These are phyloP conservation scores for Eucalyptus shirleyi DNA, from an alignment of 345 rosid species.

Conservation along the genomic window DNA sequence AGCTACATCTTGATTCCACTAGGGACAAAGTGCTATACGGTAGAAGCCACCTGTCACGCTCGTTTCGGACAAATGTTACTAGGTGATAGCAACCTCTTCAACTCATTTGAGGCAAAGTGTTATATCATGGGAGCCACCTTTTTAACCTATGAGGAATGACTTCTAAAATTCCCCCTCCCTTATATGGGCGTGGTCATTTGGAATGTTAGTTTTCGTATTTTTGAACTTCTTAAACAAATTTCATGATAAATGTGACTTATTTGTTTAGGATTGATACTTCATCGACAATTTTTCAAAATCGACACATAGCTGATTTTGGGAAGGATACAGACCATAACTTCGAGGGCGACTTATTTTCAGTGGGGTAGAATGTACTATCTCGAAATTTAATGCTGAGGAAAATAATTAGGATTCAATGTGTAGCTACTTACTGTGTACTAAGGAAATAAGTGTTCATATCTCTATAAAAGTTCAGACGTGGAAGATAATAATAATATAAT, in stretches of 20 bases:
- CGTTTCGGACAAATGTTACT: not conserved
- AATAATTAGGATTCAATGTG: not conserved
- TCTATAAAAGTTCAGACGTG: not conserved
- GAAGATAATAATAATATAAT: not conserved
- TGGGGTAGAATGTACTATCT: not conserved
- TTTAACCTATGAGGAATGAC: not conserved
- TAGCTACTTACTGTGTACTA: not conserved
- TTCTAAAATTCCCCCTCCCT: not conserved
- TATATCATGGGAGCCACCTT: not conserved
- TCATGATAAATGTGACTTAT: not conserved
- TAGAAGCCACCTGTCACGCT: not conserved
- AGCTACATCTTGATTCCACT: not conserved
- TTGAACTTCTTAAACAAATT: not conserved
- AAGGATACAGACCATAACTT: not conserved
- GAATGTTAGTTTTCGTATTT: not conserved
- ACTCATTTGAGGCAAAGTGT: not conserved
- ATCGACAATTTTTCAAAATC: not conserved
- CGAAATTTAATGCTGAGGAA: no score
- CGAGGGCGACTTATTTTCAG: not conserved
- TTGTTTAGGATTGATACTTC: not conserved
- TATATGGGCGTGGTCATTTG: not conserved
- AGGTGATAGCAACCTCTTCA: not conserved
- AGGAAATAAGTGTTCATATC: not conserved
- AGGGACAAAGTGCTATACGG: not conserved
- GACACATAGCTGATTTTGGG: not conserved